Evolutionary conservation across 805 yeast genomes (phyloP), one percentile per base, ranked within the genome.

Genomic region (Geotrichum ghanense): DNA sequence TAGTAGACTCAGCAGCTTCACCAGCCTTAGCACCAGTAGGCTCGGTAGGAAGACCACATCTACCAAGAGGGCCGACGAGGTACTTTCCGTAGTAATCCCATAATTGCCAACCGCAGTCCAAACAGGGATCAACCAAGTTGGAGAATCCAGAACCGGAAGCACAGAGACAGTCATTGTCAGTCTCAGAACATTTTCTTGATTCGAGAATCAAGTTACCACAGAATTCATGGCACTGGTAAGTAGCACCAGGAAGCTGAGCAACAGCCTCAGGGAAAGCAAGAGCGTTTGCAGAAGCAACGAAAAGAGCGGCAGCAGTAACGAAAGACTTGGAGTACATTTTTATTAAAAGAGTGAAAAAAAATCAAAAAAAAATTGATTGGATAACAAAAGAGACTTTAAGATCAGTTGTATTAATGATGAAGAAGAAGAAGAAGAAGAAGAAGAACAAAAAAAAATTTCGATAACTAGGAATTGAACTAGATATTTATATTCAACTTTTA

Each of bases 181-280:
- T n/a, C 12, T 26, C n/a, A 19, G 37, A 31, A 39, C 42, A 39
- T 16, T 20, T 22, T 22, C 25, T 20, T 12, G 25, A 20, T 12
- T 39, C 42, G n/a, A 39, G 16, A 22, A 39, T 39, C 7, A 22
- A 16, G 25, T 39, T 39, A 21, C 42, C 42, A n/a, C 42, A 39
- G 22, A n/a, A 5, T 9, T 20, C 23, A 24, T 39, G 42, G 25
- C 42, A 39, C 5, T 17, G 5, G 17, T 12, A 12, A n/a, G 42
- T 39, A n/a, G 42, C 42, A 20, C 25, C 25, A n/a, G 42, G 42
- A n/a, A 22, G 14, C 16, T 21, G 42, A 12, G 42, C 42, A 39
- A 39, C 4, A 17, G 42, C 42, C 21, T 39, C 42, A 39, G 42
- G 42, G 25, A 39, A 21, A 17, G 42, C 17, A 17, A 39, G n/a